A percentile compares a stretch with the other conserved stretches of the same genome.
These are phyloP conservation scores for Toxoplasma gondii DNA, from an alignment of 169 alveolate genomes.

Conservation along the genomic window DNA sequence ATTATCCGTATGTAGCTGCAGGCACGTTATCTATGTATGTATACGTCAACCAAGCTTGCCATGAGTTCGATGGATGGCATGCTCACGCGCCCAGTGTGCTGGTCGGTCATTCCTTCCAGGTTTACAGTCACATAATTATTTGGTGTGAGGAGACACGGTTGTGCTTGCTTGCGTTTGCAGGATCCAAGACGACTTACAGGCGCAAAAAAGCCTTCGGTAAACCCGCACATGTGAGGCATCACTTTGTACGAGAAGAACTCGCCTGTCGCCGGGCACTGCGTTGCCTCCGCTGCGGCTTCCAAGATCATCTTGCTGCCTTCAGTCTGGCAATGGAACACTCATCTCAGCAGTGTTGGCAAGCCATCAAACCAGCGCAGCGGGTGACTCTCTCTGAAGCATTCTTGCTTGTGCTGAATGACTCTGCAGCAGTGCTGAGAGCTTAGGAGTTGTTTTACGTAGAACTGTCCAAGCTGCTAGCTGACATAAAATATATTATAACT, in stretches of 20 bases:
- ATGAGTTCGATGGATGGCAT: too few species aligned
- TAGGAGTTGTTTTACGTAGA: not conserved
- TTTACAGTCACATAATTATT: too few species aligned
- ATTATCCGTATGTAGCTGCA: not conserved
- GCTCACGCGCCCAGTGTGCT: too few species aligned
- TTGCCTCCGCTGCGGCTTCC: conserved; percentile 46
- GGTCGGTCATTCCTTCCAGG: too few species aligned
- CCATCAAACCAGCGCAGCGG: not conserved
- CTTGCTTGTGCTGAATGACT: not conserved
- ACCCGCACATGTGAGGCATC: conserved; percentile 39
- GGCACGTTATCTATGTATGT: too few species aligned
- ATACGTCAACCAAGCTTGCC: too few species aligned
- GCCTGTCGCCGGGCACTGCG: conserved; percentile 46
- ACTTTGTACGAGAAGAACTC: conserved; percentile 19
- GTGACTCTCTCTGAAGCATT: not conserved
- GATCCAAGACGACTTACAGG: not conserved
- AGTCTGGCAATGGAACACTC: conserved; percentile 4
- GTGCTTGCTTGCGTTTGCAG: too few species aligned
- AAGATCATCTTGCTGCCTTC: conserved; percentile 38
- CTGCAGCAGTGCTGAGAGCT: not conserved
- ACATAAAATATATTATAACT: too few species aligned
- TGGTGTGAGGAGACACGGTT: too few species aligned
- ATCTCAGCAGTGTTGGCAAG: not conserved
- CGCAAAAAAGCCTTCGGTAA: conserved; percentile 33
- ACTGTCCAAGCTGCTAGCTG: too few species aligned